Evolutionary conservation across 306 rosid genomes (phyloP).

Genomic region (Begonia loranthoides): DNA sequence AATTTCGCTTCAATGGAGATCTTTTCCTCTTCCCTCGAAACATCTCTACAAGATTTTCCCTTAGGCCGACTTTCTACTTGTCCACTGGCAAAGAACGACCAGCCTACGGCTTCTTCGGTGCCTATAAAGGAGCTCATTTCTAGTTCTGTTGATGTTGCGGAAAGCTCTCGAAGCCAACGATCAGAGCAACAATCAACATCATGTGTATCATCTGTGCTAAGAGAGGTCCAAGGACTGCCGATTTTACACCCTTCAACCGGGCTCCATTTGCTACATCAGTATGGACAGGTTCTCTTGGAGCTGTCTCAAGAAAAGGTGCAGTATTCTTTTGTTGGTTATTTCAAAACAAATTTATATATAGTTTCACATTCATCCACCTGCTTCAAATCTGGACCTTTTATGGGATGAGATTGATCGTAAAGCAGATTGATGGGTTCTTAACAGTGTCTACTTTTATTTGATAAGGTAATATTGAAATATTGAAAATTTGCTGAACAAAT

Average conservation of each 20-base stretch:
- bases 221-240: constrained; percentile 44
- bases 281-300: constrained; percentile 49
- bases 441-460: too few relatives aligned
- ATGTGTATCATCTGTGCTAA: constrained; percentile 22
- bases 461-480: too few relatives aligned
- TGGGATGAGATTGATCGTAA: too few relatives aligned
- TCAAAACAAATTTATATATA: background rate
- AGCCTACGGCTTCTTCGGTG: constrained; percentile 18
- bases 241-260: constrained; percentile 48
- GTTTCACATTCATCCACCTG: too few relatives aligned
- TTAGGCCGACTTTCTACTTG: constrained; percentile 20
- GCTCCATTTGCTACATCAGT: constrained; percentile 46
- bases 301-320: constrained; percentile 60
- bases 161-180: constrained; percentile 17
- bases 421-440: too few relatives aligned
- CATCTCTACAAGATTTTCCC: constrained; percentile 33
- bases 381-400: too few relatives aligned
- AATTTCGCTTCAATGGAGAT: constrained; percentile 42
- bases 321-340: background rate
- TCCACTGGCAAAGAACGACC: constrained; percentile 24
- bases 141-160: constrained; percentile 18
- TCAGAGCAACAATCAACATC: constrained; percentile 18
- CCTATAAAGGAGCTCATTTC: constrained; percentile 20
- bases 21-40: constrained; percentile 46
- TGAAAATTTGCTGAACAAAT: too few relatives aligned